Conservation (phyloP, 2,329 filamentous ascomycete species). For the Aspergillus hiratsukae region DNA sequence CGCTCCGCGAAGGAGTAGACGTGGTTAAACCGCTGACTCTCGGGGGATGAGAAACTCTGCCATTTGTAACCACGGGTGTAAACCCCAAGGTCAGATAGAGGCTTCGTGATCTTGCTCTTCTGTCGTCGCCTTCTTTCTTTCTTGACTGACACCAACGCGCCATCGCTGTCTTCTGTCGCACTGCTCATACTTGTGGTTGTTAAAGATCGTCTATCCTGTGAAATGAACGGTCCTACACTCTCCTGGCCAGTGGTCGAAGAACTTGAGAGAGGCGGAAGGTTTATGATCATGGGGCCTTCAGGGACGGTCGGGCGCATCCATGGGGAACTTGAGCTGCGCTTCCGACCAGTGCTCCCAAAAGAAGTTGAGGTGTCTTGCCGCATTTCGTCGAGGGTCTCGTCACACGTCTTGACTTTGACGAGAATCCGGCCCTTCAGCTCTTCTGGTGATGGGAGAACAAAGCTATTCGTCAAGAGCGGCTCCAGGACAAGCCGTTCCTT, state of each 20-base stretch:
- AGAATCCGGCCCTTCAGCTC: constrained; percentile 79
- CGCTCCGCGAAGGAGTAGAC: constrained; percentile 93
- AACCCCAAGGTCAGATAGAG: constrained; percentile 80
- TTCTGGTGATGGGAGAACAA: constrained; percentile 75
- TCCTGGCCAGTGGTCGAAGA: constrained; percentile 50
- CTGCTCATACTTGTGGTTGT: constrained; percentile 54
- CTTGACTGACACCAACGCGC: constrained; percentile 45
- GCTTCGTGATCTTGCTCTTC: constrained; percentile 78
- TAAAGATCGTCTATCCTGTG: constrained; percentile 50
- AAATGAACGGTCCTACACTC: constrained; percentile 40
- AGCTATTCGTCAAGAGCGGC: constrained; percentile 64
- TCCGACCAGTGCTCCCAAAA: constrained; percentile 39
- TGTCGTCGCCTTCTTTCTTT: constrained; percentile 59
- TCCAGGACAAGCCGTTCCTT: constrained; percentile 73
- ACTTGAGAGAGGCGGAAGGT: constrained; percentile 48
- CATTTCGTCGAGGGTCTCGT: constrained; percentile 47
- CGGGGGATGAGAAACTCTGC: constrained; percentile 68
- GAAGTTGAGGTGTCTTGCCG: constrained; percentile 38
- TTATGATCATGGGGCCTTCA: constrained; percentile 53
- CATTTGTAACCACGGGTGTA: constrained; percentile 77
- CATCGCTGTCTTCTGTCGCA: constrained; percentile 74
- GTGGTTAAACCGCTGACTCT: constrained; percentile 86
- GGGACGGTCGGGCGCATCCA: constrained; percentile 60
- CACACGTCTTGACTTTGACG: constrained; percentile 88
- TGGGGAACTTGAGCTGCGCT: constrained; percentile 73